These are phyloP conservation scores for Termitomyces heimii DNA, from an alignment of 768 basidiomycete genomes.

Conservation along the genomic window DNA sequence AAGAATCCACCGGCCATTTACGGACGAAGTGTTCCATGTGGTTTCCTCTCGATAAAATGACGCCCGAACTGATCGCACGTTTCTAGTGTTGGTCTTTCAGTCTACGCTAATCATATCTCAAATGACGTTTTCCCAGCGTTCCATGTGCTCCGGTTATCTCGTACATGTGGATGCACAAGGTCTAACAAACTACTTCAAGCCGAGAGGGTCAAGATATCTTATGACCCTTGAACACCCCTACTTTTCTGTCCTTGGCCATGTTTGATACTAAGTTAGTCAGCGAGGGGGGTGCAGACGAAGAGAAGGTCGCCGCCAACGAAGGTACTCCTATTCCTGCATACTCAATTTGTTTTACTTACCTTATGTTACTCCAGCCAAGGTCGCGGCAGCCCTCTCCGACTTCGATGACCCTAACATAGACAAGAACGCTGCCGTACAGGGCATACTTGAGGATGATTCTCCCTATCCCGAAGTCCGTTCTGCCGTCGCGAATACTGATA, in stretches of 20 bases:
- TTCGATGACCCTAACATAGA: conserved; percentile 55
- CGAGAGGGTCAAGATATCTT: conserved; percentile 13
- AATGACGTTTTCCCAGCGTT: conserved; percentile 2
- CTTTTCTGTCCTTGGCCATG: conserved; percentile 23
- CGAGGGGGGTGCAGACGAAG: conserved; percentile 22
- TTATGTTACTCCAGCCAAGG: conserved; percentile 15
- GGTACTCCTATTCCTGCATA: conserved; percentile 10
- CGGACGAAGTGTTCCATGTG: background rate
- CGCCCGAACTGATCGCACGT: background rate
- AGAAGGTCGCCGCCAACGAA: background rate
- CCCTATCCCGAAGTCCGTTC: conserved; percentile 72
- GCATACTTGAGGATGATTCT: conserved; percentile 53
- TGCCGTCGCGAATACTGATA: conserved; percentile 67
- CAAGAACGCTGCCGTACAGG: conserved; percentile 36
- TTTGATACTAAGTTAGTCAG: conserved; percentile 26
- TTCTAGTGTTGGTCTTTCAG: background rate
- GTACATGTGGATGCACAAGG: conserved; percentile 14
- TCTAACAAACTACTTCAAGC: conserved; percentile 18
- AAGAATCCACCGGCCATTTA: background rate
- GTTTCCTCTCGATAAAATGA: too few species aligned
- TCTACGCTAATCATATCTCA: conserved; percentile 4
- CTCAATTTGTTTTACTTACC: background rate
- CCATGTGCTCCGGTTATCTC: conserved; percentile 10
- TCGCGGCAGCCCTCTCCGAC: conserved; percentile 25
- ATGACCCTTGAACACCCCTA: conserved; percentile 15